Percentiles rank a stretch among this genome's conserved stretches.
Conservation (phyloP, 441 rosid genomes). For the Metrosideros polymorpha region DNA sequence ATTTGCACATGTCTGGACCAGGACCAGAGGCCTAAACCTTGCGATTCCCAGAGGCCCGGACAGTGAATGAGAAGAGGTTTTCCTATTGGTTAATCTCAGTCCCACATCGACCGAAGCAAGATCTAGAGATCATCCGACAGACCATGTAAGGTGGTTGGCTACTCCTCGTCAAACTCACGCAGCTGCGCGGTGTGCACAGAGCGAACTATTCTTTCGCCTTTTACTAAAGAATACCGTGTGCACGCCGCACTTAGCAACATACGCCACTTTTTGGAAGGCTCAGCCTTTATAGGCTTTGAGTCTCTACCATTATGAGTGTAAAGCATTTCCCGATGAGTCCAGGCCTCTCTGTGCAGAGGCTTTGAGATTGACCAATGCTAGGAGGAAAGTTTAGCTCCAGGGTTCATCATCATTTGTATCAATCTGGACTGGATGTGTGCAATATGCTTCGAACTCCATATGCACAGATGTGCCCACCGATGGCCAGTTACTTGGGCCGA, state of each 20-base stretch:
- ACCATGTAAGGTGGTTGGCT: too few species aligned
- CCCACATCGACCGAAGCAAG: neutral
- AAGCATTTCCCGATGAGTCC: neutral
- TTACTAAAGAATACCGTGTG: slow-evolving; percentile 67
- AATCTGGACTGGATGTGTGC: neutral
- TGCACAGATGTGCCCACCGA: neutral
- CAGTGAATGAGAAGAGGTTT: neutral
- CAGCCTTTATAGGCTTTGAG: neutral
- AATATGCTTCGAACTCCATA: neutral
- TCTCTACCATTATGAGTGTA: neutral
- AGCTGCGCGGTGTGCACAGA: slow-evolving; percentile 25
- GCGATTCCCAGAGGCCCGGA: neutral
- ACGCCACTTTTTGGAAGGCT: neutral
- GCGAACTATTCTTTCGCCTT: slow-evolving; percentile 72
- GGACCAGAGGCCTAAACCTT: neutral
- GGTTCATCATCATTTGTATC: neutral
- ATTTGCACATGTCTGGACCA: neutral
- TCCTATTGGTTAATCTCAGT: neutral
- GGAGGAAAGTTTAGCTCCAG: neutral
- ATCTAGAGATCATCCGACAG: neutral
- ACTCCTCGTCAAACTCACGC: too few species aligned
- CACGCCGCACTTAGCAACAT: neutral
- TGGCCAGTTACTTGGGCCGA: neutral
- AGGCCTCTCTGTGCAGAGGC: neutral
- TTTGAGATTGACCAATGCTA: neutral